Evolutionary conservation across 352 stramenopile genomes (phyloP).

Genomic region (Globisporangium apiculatum): DNA sequence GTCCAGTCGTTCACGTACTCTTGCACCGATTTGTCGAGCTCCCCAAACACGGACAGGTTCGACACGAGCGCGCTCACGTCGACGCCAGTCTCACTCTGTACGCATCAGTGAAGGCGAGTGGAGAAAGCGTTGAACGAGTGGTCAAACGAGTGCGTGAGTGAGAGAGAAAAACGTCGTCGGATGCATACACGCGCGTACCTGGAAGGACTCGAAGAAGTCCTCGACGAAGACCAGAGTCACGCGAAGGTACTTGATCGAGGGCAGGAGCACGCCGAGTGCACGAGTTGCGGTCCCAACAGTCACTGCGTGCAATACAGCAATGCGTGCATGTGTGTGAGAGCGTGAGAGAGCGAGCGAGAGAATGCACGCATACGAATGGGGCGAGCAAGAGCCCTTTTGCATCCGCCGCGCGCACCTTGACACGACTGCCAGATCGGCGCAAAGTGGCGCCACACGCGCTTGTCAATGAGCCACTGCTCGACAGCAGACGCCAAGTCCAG

Average conservation of each 20-base stretch:
- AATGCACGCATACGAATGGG: neutral
- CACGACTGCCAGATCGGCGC: constrained; percentile 27
- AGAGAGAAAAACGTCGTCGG: neutral
- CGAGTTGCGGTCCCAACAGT: constrained; percentile 8
- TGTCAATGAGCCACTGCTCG: constrained; percentile 31
- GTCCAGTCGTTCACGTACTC: constrained; percentile 24
- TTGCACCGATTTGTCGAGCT: constrained; percentile 30
- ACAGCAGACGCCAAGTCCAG: constrained; percentile 41
- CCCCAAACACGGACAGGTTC: constrained; percentile 24
- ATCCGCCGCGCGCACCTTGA: constrained; percentile 21
- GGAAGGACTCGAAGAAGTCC: constrained; percentile 30
- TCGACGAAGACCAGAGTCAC: constrained; percentile 27
- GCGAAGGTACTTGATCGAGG: constrained; percentile 26
- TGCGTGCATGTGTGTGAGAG: neutral
- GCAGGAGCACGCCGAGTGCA: constrained; percentile 2
- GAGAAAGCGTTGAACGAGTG: no score
- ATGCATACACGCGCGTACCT: constrained; percentile 15
- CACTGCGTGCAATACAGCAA: constrained; percentile 2
- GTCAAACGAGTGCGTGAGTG: neutral
- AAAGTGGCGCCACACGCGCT: constrained; percentile 26
- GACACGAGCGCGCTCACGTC: constrained; percentile 17
- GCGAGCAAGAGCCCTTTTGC: neutral
- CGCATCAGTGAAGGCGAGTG: no score
- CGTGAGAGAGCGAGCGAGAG: no score
- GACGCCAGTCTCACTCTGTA: constrained; percentile 13